These are phyloP conservation scores for Talinum fruticosum DNA, from an alignment of 148 eudicot genomes.

Conservation along the genomic window DNA sequence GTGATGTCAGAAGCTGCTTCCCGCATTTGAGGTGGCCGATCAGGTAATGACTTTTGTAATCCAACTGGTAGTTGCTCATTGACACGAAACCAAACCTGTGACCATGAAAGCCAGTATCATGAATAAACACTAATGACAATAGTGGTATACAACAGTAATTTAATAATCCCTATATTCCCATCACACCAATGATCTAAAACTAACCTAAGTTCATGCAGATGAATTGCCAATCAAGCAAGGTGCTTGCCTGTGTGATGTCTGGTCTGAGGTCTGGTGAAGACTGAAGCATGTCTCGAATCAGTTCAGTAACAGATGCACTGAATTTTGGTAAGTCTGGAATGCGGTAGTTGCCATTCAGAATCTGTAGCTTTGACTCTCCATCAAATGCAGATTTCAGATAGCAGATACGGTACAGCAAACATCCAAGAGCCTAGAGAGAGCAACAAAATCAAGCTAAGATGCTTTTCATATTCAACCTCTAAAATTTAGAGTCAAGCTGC, in stretches of 20 bases:
- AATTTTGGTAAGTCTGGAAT: conserved; percentile 92
- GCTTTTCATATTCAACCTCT: not conserved
- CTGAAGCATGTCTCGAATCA: conserved; percentile 86
- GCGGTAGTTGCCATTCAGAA: conserved; percentile 92
- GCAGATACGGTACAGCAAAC: conserved; percentile 90
- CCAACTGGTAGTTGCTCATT: conserved; percentile 78
- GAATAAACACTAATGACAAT: not conserved
- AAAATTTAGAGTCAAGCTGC: not conserved
- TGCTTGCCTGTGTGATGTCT: conserved; percentile 99
- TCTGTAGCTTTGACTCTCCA: conserved; percentile 97
- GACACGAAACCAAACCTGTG: conserved; percentile 97
- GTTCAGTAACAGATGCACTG: conserved; percentile 61
- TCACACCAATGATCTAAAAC: conserved; percentile 46
- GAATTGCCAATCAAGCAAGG: conserved; percentile 83
- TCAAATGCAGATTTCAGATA: conserved; percentile 97
- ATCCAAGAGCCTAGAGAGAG: conserved; percentile 80
- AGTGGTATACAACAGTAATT: not conserved
- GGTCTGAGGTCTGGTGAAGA: conserved; percentile 93
- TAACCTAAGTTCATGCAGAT: conserved; percentile 77
- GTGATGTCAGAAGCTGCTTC: conserved; percentile 35
- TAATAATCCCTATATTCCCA: conserved; percentile 35
- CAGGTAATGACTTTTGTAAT: conserved; percentile 82
- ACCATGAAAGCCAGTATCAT: conserved; percentile 15
- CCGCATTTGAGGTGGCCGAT: conserved; percentile 71
- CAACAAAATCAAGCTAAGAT: conserved; percentile 6